Percentiles rank a stretch among this genome's conserved stretches.
These are phyloP conservation scores for Pseudogymnoascus sp. DNA, from an alignment of 2,329 filamentous ascomycete genomes.

Conservation along the genomic window DNA sequence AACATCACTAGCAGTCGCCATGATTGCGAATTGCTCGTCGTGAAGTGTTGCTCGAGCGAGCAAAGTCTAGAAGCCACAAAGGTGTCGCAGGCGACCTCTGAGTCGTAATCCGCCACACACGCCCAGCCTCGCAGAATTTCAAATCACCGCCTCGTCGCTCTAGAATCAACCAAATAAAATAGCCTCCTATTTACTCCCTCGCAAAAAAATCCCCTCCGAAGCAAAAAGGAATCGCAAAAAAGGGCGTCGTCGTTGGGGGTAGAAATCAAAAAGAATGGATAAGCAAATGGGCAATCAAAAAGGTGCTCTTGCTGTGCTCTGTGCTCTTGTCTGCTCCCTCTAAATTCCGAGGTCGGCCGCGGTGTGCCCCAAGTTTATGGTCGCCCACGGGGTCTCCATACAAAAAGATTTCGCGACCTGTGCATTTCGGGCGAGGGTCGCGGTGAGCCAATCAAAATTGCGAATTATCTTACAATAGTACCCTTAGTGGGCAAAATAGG, in stretches of 20 bases:
- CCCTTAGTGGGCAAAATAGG: not conserved
- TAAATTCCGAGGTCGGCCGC: slow-evolving; percentile 4
- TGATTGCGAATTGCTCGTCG: slow-evolving; percentile 14
- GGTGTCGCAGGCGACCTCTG: not conserved
- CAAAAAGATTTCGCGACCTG: slow-evolving; percentile 5
- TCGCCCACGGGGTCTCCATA: not conserved
- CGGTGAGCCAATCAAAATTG: not conserved
- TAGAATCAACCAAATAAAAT: not conserved
- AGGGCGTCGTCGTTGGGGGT: not conserved
- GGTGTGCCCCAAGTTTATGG: not conserved
- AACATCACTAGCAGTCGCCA: slow-evolving; percentile 18
- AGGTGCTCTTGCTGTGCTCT: no score
- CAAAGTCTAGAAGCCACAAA: not conserved
- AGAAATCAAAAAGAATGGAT: not conserved
- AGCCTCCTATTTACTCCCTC: not conserved
- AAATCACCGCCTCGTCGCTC: not conserved
- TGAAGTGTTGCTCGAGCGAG: not conserved
- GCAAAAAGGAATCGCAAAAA: not conserved
- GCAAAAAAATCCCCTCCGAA: not conserved
- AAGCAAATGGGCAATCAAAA: not conserved
- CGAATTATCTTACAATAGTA: not conserved
- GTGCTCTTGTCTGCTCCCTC: not conserved
- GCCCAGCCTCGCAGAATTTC: not conserved
- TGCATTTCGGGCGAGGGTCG: not conserved
- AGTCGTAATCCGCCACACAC: not conserved